These are phyloP conservation scores for Scytalidium sp. DNA, from an alignment of 2,329 filamentous ascomycete species.

Conservation along the genomic window DNA sequence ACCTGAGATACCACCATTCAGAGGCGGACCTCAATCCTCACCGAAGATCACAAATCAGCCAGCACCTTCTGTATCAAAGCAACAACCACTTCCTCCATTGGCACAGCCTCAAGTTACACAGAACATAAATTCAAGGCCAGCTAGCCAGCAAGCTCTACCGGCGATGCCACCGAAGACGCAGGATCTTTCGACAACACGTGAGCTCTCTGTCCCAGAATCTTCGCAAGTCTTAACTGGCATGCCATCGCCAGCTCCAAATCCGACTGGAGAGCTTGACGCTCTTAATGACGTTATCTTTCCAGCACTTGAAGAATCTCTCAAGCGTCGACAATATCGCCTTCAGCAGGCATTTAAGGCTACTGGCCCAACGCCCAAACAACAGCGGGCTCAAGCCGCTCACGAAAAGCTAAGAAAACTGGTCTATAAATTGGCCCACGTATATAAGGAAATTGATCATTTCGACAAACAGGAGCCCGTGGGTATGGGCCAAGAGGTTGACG, in stretches of 20 bases:
- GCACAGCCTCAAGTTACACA: slow-evolving; percentile 17
- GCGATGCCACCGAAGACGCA: slow-evolving; percentile 29
- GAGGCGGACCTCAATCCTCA: slow-evolving; percentile 23
- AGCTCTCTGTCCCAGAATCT: slow-evolving; percentile 20
- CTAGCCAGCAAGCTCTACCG: slow-evolving; percentile 25
- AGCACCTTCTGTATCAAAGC: slow-evolving; percentile 21
- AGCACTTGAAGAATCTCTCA: slow-evolving; percentile 85
- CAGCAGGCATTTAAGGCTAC: slow-evolving; percentile 31
- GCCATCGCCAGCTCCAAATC: slow-evolving; percentile 54
- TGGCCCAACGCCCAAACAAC: slow-evolving; percentile 55
- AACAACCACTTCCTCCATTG: slow-evolving; percentile 15
- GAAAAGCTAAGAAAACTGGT: slow-evolving; percentile 80
- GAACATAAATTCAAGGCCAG: slow-evolving; percentile 22
- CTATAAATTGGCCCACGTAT: slow-evolving; percentile 76
- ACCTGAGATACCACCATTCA: slow-evolving; percentile 33
- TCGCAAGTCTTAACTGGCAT: slow-evolving; percentile 44
- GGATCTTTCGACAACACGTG: slow-evolving; percentile 27
- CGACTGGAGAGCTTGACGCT: slow-evolving; percentile 74
- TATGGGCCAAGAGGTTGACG: slow-evolving; percentile 87
- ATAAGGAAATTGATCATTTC: slow-evolving; percentile 85
- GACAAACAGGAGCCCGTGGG: slow-evolving; percentile 85
- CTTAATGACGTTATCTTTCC: slow-evolving; percentile 90
- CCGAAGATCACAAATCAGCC: slow-evolving; percentile 27
- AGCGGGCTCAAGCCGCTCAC: slow-evolving; percentile 69
- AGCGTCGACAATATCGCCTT: slow-evolving; percentile 66